A percentile compares a stretch with the other conserved stretches of the same genome.
Conservation (phyloP, 257 asterid species). For the Solanum arcanum region DNA sequence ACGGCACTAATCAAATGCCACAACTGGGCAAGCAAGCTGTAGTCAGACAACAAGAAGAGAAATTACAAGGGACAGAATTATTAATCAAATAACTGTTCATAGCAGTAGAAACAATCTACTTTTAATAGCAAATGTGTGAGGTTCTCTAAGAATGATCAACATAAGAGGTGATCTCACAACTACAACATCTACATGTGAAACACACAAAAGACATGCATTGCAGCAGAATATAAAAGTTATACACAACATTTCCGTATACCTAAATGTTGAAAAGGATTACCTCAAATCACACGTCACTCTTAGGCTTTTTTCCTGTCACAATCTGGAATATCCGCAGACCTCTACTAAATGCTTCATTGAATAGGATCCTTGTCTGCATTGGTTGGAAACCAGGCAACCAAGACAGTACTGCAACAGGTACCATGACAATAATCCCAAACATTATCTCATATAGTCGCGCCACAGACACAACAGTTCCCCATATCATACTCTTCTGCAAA, state of each 20-base stretch:
- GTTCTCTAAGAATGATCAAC: not conserved
- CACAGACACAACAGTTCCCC: slow-evolving; percentile 72
- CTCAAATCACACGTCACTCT: slow-evolving; percentile 50
- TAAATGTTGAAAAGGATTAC: slow-evolving; percentile 14
- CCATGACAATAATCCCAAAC: slow-evolving; percentile 90
- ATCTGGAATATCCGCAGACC: slow-evolving; percentile 95
- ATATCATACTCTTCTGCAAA: slow-evolving; percentile 47
- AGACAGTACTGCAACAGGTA: slow-evolving; percentile 76
- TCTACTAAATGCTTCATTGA: slow-evolving; percentile 94
- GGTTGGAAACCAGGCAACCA: slow-evolving; percentile 98
- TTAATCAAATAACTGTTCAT: not conserved
- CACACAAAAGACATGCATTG: not conserved
- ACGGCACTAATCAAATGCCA: not conserved
- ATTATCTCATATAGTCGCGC: slow-evolving; percentile 81
- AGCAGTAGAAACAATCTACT: not conserved
- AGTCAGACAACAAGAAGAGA: not conserved
- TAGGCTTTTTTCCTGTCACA: slow-evolving; percentile 71
- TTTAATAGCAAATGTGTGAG: not conserved
- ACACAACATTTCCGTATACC: not conserved
- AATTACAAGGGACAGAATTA: not conserved
- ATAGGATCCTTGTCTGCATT: slow-evolving; percentile 96
- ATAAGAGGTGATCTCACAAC: not conserved
- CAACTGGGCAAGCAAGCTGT: not conserved
- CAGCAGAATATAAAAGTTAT: not conserved
- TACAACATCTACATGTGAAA: not conserved